These are phyloP conservation scores for maize (Zea mays) DNA, from an alignment of 176 grass and related monocot genomes.

Conservation along the genomic window DNA sequence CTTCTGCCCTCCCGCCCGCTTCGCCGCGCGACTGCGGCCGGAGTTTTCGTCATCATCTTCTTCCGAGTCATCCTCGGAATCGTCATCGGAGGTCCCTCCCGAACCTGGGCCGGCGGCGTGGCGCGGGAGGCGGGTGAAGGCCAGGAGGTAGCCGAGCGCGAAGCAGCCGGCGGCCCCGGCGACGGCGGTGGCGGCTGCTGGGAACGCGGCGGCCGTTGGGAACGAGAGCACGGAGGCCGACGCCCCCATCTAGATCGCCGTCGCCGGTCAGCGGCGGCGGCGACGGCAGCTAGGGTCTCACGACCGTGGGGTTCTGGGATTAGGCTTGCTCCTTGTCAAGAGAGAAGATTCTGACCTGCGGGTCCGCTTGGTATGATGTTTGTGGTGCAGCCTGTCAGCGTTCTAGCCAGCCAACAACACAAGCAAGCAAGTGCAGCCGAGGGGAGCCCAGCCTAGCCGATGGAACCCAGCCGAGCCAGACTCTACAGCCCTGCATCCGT, in stretches of 20 bases:
- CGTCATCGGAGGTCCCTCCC: slow-evolving; percentile 19
- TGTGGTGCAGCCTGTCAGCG: no score
- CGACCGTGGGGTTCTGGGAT: neutral
- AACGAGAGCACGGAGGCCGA: slow-evolving; percentile 36
- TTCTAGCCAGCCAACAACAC: no score
- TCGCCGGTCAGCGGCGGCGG: slow-evolving; percentile 24
- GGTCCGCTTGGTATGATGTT: neutral
- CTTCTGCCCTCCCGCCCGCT: slow-evolving; percentile 32
- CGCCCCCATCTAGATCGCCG: slow-evolving; percentile 51
- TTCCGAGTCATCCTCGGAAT: slow-evolving; percentile 49
- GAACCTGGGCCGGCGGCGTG: neutral
- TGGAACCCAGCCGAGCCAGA: no score
- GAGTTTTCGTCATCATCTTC: slow-evolving; percentile 69
- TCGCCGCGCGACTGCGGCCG: slow-evolving; percentile 14
- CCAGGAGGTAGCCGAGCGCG: slow-evolving; percentile 78
- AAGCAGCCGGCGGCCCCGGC: slow-evolving; percentile 78
- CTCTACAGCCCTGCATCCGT: no score
- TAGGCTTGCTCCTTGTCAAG: no score
- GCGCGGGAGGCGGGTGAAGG: slow-evolving; percentile 39
- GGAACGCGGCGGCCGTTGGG: slow-evolving; percentile 33
- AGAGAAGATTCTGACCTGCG: slow-evolving; percentile 12
- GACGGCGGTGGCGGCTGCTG: slow-evolving; percentile 43
- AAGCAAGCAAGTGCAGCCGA: no score
- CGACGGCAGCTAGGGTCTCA: neutral
- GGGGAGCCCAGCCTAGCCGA: no score